These are phyloP conservation scores for Hypoxylon intermedium DNA, from an alignment of 495 filamentous ascomycete genomes.

Conservation along the genomic window DNA sequence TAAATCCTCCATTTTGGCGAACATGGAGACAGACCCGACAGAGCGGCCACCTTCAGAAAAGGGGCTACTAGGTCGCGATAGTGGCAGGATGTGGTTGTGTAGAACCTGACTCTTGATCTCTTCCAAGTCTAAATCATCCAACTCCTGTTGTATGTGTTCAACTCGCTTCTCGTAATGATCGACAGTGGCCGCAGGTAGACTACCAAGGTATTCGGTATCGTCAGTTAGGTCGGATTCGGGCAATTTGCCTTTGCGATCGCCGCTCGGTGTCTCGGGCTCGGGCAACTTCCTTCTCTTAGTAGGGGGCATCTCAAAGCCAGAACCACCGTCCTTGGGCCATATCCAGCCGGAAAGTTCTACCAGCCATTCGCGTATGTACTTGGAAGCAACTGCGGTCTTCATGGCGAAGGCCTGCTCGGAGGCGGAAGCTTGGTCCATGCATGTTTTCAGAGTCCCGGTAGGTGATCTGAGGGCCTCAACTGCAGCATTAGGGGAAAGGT, in stretches of 20 bases:
- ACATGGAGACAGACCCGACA: constrained; percentile 55
- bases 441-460: constrained; percentile 63
- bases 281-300: constrained; percentile 48
- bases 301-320: constrained; percentile 63
- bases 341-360: constrained; percentile 77
- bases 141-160: constrained; percentile 75
- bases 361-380: constrained; percentile 78
- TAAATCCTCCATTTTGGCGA: constrained; percentile 75
- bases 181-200: constrained; percentile 67
- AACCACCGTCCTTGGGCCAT: constrained; percentile 68
- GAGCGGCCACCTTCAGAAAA: constrained; percentile 53
- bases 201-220: constrained; percentile 67
- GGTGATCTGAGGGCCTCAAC: constrained; percentile 57
- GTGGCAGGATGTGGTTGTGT: constrained; percentile 71
- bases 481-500: constrained; percentile 50
- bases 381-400: constrained; percentile 73
- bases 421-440: constrained; percentile 70
- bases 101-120: constrained; percentile 90
- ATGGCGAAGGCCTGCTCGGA: constrained; percentile 75
- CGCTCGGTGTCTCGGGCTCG: constrained; percentile 16
- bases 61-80: constrained; percentile 59
- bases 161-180: constrained; percentile 73
- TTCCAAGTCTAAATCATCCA: constrained; percentile 84
- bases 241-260: constrained; percentile 7
- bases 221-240: constrained; percentile 20